Percentiles rank a stretch among this genome's conserved stretches.
These are phyloP conservation scores for Pseudopyrenochaeta lycopersici DNA, from an alignment of 2,329 filamentous ascomycete species.

Conservation along the genomic window DNA sequence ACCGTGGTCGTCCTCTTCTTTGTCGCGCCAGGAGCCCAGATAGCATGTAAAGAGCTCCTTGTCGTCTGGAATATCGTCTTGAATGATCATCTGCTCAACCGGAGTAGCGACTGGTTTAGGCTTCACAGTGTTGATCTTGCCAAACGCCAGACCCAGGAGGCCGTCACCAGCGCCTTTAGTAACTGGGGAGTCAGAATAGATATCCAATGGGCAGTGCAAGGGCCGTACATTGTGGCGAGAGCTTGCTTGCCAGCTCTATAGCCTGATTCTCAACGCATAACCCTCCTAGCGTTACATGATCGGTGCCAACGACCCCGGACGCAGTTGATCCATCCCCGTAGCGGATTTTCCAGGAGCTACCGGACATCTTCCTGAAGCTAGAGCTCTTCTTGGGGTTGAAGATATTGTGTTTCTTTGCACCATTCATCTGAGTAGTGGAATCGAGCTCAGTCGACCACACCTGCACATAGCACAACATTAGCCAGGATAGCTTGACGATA, in stretches of 20 bases:
- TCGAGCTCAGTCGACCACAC: conserved; percentile 36
- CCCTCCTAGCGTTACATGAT: conserved; percentile 67
- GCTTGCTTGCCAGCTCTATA: conserved; percentile 67
- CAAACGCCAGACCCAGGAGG: conserved; percentile 67
- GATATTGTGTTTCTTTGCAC: conserved; percentile 65
- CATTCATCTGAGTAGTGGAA: conserved; percentile 51
- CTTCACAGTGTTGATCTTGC: conserved; percentile 64
- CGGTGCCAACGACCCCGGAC: conserved; percentile 69
- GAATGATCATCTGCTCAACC: conserved; percentile 61
- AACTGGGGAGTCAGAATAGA: neutral
- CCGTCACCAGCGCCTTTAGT: conserved; percentile 63
- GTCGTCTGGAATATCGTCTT: conserved; percentile 9
- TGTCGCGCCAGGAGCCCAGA: conserved; percentile 28
- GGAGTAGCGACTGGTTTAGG: conserved; percentile 62
- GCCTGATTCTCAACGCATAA: conserved; percentile 67
- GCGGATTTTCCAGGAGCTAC: conserved; percentile 65
- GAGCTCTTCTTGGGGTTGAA: conserved; percentile 54
- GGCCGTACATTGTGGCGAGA: conserved; percentile 58
- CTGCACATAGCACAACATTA: conserved; percentile 9
- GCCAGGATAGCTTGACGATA: neutral
- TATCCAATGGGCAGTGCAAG: conserved; percentile 29
- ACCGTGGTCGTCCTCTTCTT: conserved; percentile 26
- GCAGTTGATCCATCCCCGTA: conserved; percentile 73
- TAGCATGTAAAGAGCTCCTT: conserved; percentile 28
- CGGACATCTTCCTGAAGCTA: conserved; percentile 49